Percentiles rank a stretch among this genome's conserved stretches.
Evolutionary conservation across 345 rosid species (phyloP).

Genomic region (Limnanthes douglasii): DNA sequence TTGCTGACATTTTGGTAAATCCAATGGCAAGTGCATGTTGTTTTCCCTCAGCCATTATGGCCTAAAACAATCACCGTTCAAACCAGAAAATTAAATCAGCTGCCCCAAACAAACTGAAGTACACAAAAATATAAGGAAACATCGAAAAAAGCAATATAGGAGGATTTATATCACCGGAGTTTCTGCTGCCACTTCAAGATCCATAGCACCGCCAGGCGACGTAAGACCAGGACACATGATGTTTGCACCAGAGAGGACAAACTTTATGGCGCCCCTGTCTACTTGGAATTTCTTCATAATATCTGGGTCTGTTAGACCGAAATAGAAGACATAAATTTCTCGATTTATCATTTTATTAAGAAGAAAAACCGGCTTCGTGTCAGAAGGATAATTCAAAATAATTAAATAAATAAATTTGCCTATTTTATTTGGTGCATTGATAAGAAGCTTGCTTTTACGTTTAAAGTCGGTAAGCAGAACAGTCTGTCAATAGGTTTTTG

Average conservation of each 20-base stretch:
- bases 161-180: conserved; percentile 68
- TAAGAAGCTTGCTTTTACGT: no score
- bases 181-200: conserved; percentile 81
- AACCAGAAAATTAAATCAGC: no score
- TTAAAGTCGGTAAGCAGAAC: no score
- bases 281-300: conserved; percentile 93
- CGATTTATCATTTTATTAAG: no score
- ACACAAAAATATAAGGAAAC: background rate
- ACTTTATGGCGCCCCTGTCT: conserved; percentile 93
- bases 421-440: no score
- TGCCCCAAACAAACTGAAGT: conserved; percentile 8
- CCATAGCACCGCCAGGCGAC: conserved; percentile 91
- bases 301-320: conserved; percentile 40
- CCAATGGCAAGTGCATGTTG: conserved; percentile 97
- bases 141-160: conserved; percentile 2
- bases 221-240: conserved; percentile 99
- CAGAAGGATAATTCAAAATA: no score
- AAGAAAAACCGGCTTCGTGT: no score
- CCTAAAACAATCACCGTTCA: no score
- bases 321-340: conserved; percentile 3
- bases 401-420: no score
- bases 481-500: no score
- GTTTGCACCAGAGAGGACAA: conserved; percentile 96
- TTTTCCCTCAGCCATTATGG: conserved; percentile 98
- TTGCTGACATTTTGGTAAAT: conserved; percentile 96